Evolutionary conservation across 768 basidiomycete species (phyloP).

Genomic region (Pulveroboletus ravenelii): DNA sequence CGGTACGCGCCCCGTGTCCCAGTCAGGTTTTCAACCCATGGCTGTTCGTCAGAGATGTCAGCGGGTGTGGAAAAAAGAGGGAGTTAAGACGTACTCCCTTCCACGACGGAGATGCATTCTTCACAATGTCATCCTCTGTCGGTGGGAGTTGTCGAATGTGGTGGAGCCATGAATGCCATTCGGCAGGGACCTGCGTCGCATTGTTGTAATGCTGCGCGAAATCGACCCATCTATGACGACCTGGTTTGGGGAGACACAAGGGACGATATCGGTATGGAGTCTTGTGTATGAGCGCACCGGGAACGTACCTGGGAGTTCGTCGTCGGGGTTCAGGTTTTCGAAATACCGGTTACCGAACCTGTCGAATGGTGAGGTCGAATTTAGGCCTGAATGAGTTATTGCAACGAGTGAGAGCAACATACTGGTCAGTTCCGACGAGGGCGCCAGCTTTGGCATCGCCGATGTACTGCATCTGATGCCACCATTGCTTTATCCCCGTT

Average conservation of each 20-base stretch:
- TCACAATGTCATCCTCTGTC: slow-evolving; percentile 65
- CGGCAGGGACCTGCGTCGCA: slow-evolving; percentile 89
- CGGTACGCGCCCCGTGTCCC: slow-evolving; percentile 90
- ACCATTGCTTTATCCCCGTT: slow-evolving; percentile 82
- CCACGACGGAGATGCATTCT: slow-evolving; percentile 72
- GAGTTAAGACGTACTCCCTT: slow-evolving; percentile 58
- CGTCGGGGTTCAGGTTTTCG: slow-evolving; percentile 82
- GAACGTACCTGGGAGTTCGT: slow-evolving; percentile 80
- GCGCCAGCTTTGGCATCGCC: slow-evolving; percentile 88
- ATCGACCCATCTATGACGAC: slow-evolving; percentile 97
- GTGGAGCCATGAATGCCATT: slow-evolving; percentile 95
- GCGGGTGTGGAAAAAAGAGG: neutral
- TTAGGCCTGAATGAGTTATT: neutral
- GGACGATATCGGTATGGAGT: neutral
- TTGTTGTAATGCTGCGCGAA: slow-evolving; percentile 87
- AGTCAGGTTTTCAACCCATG: slow-evolving; percentile 84
- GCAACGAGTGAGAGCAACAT: slow-evolving; percentile 30
- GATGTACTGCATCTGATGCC: slow-evolving; percentile 88
- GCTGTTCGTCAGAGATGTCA: slow-evolving; percentile 39
- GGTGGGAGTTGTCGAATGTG: slow-evolving; percentile 88
- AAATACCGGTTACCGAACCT: slow-evolving; percentile 95
- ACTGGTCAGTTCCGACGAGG: slow-evolving; percentile 79
- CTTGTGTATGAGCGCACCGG: neutral
- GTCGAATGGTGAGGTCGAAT: slow-evolving; percentile 1
- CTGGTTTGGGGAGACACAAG: slow-evolving; percentile 34